A percentile compares a stretch with the other conserved stretches of the same genome.
Evolutionary conservation across 768 basidiomycete genomes (phyloP).

Genomic region (Pisolithus orientalis): DNA sequence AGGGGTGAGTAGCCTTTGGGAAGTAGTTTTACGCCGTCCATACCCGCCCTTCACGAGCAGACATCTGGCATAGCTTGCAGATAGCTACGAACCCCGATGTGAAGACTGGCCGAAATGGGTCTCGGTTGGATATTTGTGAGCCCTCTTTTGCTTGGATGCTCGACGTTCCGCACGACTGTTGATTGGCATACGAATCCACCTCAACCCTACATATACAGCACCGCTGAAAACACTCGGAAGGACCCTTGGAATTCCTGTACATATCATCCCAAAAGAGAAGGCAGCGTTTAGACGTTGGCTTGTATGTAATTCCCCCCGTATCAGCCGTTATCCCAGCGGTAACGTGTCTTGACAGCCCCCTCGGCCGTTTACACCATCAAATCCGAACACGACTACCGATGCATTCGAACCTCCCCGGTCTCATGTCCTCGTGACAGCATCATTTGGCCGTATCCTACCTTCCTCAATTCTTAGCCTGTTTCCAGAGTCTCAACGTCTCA

Average conservation of each 20-base stretch:
- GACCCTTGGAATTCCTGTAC: slow-evolving; percentile 45
- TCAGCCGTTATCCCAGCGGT: background rate
- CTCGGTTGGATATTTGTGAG: slow-evolving; percentile 49
- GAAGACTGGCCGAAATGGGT: slow-evolving; percentile 55
- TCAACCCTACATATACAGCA: slow-evolving; percentile 37
- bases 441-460: slow-evolving; percentile 85
- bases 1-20: slow-evolving; percentile 40
- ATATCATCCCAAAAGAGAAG: slow-evolving; percentile 55
- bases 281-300: slow-evolving; percentile 59
- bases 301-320: slow-evolving; percentile 31
- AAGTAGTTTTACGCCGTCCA: background rate
- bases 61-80: slow-evolving; percentile 66
- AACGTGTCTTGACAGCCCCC: slow-evolving; percentile 33
- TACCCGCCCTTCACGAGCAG: slow-evolving; percentile 33
- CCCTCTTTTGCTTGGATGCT: background rate
- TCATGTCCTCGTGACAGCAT: slow-evolving; percentile 77
- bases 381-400: background rate
- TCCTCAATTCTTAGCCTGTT: slow-evolving; percentile 56
- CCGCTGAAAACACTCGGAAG: slow-evolving; percentile 61
- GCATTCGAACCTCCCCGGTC: slow-evolving; percentile 22
- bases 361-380: slow-evolving; percentile 25
- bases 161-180: background rate
- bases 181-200: background rate
- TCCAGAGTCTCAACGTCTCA: slow-evolving; percentile 52
- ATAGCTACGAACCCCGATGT: slow-evolving; percentile 72